Evolutionary conservation across 805 yeast genomes (phyloP).

Genomic region (Yamadazyma endophytica): DNA sequence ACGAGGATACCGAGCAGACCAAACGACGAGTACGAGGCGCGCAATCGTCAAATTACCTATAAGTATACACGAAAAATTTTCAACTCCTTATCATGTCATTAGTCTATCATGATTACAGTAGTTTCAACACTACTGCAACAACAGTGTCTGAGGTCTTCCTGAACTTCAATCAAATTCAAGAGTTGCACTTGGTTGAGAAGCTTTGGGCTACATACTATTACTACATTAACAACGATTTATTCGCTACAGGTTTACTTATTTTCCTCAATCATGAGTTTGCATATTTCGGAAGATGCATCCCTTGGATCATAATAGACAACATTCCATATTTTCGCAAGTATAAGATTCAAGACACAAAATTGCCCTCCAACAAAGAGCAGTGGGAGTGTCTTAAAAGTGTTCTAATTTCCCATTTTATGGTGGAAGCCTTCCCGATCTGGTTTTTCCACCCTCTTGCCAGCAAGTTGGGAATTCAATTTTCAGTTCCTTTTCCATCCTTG

Average conservation of each 20-base stretch:
- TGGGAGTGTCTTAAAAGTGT: conserved; percentile 63
- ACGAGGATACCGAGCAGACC: no score
- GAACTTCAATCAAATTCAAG: conserved; percentile 22
- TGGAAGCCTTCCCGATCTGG: conserved; percentile 62
- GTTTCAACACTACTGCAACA: conserved; percentile 25
- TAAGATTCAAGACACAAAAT: conserved; percentile 51
- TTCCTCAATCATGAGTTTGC: conserved; percentile 53
- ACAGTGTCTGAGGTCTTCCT: conserved; percentile 23
- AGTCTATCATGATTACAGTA: conserved; percentile 32
- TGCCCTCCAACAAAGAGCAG: conserved; percentile 53
- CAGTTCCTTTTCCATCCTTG: conserved; percentile 51
- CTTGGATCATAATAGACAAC: conserved; percentile 53
- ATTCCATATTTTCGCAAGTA: conserved; percentile 49
- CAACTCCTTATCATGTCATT: no score
- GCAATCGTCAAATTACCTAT: no score
- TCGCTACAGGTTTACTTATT: conserved; percentile 56
- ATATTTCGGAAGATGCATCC: conserved; percentile 56
- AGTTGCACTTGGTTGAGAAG: conserved; percentile 39
- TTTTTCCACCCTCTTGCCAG: conserved; percentile 55
- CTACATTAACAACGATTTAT: conserved; percentile 49
- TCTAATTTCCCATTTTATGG: conserved; percentile 50
- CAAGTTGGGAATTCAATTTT: conserved; percentile 43
- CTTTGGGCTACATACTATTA: conserved; percentile 55
- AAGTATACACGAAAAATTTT: no score
- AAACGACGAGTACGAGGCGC: no score